These are phyloP conservation scores for Rhododendron ferrugineum DNA, from an alignment of 148 eudicot genomes.

Conservation along the genomic window DNA sequence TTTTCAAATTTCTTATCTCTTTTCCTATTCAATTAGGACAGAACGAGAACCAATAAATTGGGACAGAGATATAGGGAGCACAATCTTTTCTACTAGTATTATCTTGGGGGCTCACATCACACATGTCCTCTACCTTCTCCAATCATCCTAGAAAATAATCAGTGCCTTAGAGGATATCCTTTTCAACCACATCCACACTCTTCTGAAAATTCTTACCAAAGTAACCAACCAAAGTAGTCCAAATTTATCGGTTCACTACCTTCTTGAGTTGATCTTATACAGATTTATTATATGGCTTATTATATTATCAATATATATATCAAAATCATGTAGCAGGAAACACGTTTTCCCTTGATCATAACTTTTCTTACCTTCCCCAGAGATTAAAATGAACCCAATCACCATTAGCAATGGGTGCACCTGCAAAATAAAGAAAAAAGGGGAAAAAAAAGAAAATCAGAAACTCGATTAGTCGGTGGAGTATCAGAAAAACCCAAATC, in stretches of 20 bases:
- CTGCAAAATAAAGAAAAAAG: conserved; percentile 21
- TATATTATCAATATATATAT: not conserved
- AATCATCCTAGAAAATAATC: not conserved
- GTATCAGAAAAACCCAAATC: not conserved
- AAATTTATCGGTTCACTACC: not conserved
- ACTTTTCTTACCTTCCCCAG: conserved; percentile 44
- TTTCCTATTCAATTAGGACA: no score
- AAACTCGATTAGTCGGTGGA: not conserved
- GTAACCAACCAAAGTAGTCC: not conserved
- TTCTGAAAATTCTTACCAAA: not conserved
- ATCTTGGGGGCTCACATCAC: not conserved
- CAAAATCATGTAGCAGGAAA: not conserved
- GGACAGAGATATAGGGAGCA: no score
- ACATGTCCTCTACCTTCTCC: not conserved
- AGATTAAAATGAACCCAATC: conserved; percentile 35
- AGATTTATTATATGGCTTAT: not conserved
- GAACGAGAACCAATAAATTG: no score
- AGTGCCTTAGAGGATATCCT: not conserved
- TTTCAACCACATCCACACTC: not conserved
- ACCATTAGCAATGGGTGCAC: conserved; percentile 50
- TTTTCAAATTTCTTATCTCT: no score
- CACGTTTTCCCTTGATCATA: not conserved
- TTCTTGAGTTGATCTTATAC: not conserved
- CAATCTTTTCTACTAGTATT: not conserved
- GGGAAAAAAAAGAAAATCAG: not conserved